Base-by-base conservation (phyloP, 2,329 filamentous ascomycete genomes). In the Fusarium denticulatum region DNA sequence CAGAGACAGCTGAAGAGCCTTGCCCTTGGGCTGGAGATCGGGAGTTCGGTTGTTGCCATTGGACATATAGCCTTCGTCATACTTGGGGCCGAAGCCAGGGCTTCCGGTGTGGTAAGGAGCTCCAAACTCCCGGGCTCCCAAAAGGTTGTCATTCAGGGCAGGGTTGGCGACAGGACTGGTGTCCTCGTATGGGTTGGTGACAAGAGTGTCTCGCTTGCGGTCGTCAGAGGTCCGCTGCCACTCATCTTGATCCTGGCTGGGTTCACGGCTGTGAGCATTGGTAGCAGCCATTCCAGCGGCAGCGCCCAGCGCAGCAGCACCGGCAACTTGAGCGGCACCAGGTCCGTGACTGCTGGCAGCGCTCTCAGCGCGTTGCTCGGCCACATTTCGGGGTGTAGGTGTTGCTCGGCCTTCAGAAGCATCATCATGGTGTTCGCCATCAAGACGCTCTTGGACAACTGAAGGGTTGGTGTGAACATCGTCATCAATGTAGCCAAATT, bases 21-120 rank as follows among this genome's bases (percentile, higher is more conserved):
- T 90, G 77, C 88, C 88, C 78, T 90, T 88, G 67, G 85, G 81
- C 53, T 86, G 82, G 40, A 85, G 78, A 47, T 88, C 88, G 1
- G 88, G 88, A 7, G 85, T 87, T 73, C 88, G 87, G 71, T 88
- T 87, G 6, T 88, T 88, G 6, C 86, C 89, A 62, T 90, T 94
- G 30, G 96, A 97, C 74, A 96, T 95, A 83, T 98, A 98, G 13
- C 95, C 96, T 84, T 98, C 96, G 79, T 98, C 94, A 59, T 84
- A 86, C 80, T 91, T 93, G 67, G 85, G 89, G 67, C 88, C 86
- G 47, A 86, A 89, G 76, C 86, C 81, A 55, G 89, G 88, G 79
- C 91, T 87, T 81, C 89, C 83, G 73, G 88, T 82, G 80, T 88
- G 79, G 82, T 88, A 86, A 73, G 85, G 80, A 75, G 83, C 80